A percentile compares a stretch with the other conserved stretches of the same genome.
Conservation (phyloP, 83 land plant species). For the Isoetes engelmannii region DNA sequence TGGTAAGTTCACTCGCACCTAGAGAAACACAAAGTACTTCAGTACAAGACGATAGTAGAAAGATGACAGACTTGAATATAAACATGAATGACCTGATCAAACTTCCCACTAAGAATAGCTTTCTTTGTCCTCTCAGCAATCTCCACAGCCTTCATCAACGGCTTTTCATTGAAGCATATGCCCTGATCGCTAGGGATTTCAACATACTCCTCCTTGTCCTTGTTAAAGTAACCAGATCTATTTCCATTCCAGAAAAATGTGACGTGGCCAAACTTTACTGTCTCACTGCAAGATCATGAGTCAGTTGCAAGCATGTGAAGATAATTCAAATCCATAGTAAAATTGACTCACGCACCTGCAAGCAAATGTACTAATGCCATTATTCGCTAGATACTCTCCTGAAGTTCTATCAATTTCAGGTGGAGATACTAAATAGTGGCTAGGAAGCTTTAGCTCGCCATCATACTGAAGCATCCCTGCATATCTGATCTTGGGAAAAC, state of each 20-base stretch:
- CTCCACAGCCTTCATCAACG: constrained; percentile 92
- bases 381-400: constrained; percentile 77
- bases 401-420: constrained; percentile 97
- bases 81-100: constrained; percentile 50
- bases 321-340: neutral
- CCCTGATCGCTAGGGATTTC: constrained; percentile 92
- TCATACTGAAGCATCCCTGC: constrained; percentile 98
- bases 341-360: constrained; percentile 58
- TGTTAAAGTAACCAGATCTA: constrained; percentile 73
- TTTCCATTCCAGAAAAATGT: constrained; percentile 99
- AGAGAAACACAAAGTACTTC: neutral
- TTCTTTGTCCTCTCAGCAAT: constrained; percentile 81
- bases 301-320: neutral
- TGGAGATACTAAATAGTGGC: constrained; percentile 72
- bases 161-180: constrained; percentile 80
- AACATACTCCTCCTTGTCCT: constrained; percentile 66
- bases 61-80: neutral
- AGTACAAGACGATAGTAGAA: neutral
- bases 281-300: constrained; percentile 56
- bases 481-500: constrained; percentile 80
- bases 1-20: constrained; percentile 91
- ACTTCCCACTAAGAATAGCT: constrained; percentile 79
- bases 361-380: constrained; percentile 88
- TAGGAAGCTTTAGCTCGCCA: constrained; percentile 94
- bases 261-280: constrained; percentile 97